Evolutionary conservation across 1,284 basidiomycete genomes (phyloP), one percentile per base, ranked within the genome.

Genomic region (Sutorius eximius): DNA sequence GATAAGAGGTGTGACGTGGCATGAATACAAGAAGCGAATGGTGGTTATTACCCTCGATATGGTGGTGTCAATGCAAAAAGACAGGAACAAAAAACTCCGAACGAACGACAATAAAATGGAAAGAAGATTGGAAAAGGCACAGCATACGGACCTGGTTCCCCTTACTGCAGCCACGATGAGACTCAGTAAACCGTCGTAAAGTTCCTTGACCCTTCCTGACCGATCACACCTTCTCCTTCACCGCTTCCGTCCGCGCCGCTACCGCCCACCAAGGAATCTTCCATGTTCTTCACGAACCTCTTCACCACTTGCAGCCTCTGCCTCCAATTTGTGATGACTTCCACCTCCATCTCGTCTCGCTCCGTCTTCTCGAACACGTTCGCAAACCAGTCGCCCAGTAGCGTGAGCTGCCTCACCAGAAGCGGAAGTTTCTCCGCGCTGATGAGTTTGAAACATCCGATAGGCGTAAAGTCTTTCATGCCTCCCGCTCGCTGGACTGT

Each of bases 391-490:
- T 95, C 91, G 3, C 90, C 84, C 52, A 95, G 76, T 45, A 95
- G 75, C 58, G 91, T 88, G 46, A 97, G 82, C 67, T 96, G 92
- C 27, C 95, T 80, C 32, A 96, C 85, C 43, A 96, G 78, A 20
- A 88, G 75, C 3, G 95, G 91, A 11, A 98, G 77, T 58, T 86
- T 89, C 58, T 86, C 82, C 10, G 90, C 88, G 6, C 92, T 95
- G 43, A 98, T 90, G 58, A 98, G 82, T 76, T 96, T 96, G 79
- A 93, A 95, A 64, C 89, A 85, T 18, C 94, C 94, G 42, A 97
- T 80, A 1, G 95, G 94, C 0, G 87, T 83, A 72, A 97, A 96
- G 63, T 95, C 93, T 9, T 91, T 87, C 86, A 98, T 95, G 24
- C 92, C 91, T 0, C 78, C 77, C 1, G 88, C 90, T 15, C 87